phyloP scores from a whole-genome alignment of 257 asterid species.

The Solanum acaule region DNA sequence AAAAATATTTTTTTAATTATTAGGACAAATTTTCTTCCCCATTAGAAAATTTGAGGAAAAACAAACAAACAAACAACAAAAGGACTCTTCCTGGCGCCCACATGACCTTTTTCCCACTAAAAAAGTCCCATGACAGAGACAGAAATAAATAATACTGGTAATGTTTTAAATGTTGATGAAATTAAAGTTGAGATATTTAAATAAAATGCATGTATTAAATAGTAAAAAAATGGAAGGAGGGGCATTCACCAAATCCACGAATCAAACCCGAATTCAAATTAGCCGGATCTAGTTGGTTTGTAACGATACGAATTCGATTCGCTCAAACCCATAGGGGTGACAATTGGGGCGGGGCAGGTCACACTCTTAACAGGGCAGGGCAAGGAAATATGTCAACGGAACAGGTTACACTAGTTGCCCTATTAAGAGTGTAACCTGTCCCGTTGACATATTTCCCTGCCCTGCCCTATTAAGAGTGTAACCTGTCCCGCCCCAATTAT shows the following conservation, averaged over 20 bases:
- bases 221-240: background rate
- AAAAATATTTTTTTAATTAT: background rate
- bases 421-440: too few relatives aligned
- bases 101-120: conserved; percentile 6
- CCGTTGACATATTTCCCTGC: too few relatives aligned
- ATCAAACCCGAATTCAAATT: background rate
- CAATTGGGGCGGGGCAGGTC: too few relatives aligned
- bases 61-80: conserved; percentile 22
- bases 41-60: background rate
- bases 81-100: conserved; percentile 32
- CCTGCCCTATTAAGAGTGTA: too few relatives aligned
- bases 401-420: too few relatives aligned
- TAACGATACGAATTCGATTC: background rate
- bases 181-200: background rate
- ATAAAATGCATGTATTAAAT: background rate
- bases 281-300: accelerated
- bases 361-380: too few relatives aligned
- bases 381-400: too few relatives aligned
- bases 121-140: conserved; percentile 11
- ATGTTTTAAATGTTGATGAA: background rate
- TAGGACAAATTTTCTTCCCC: background rate
- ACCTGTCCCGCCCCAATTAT: background rate
- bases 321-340: too few relatives aligned
- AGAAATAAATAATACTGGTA: background rate
- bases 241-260: background rate